Evolutionary conservation across 2,329 filamentous ascomycete genomes (phyloP), one percentile per base, ranked within the genome.

Genomic region (Teratosphaeria gauchensis): DNA sequence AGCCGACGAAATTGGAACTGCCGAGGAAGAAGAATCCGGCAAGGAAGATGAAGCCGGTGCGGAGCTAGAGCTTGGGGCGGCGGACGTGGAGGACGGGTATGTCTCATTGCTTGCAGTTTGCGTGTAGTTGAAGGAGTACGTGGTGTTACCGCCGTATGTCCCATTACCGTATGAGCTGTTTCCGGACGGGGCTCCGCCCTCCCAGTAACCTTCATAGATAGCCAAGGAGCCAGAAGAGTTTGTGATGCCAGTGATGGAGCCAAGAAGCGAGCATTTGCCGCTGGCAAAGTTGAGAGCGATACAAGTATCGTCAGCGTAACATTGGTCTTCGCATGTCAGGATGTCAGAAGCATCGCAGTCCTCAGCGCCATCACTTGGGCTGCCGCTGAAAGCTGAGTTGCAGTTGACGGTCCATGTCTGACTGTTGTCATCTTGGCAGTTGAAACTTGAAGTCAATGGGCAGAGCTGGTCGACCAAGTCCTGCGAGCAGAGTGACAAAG

Each of bases 371-470:
- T 12, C 12, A n/a, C 35, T 28, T 3, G 32, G n/a, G 9, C 55
- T 54, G 14, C 59, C 56, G 4, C 30, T 51, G 51, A 61, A 61
- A 12, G 56, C 56, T 4, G 51, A 19, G 14, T 53, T 53, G 51
- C 59, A 61, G 9, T 51, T 61, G 7, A 54, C 7, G 7, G 56
- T 58, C 54, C 56, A 61, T 16, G 54, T n/a, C 48, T 58, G 53
- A 12, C 51, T 52, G 21, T 19, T 42, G 3, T 53, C 46, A 31
- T 58, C 54, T 28, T 30, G n/a, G 54, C 59, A 61, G 19, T 21
- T 51, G 16, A 51, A 21, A 7, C 48, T 51, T 51, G 48, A 21
- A 51, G 19, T 30, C 19, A n/a, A 35, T 2, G 33, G 33, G 33
- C 33, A 35, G 33, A 35, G 8, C 14, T 35, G 33, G 14, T 35